Evolutionary conservation across 768 basidiomycete genomes (phyloP).

Genomic region (Ramaria sp.): DNA sequence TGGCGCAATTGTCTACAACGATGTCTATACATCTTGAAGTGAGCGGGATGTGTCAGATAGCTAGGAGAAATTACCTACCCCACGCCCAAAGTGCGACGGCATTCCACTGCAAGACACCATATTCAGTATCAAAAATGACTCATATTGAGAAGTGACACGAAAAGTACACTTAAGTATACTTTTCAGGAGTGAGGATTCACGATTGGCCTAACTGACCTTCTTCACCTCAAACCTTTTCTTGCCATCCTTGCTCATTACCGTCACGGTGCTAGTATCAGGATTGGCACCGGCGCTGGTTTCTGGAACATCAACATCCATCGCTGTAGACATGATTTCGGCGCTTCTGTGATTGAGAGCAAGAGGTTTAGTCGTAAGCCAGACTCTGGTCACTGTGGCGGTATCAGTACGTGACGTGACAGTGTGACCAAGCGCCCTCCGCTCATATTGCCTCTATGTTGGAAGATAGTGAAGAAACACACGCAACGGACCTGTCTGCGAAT

Average conservation of each 20-base stretch:
- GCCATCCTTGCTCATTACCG: slow-evolving; percentile 46
- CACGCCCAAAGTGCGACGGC: slow-evolving; percentile 98
- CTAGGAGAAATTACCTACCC: slow-evolving; percentile 43
- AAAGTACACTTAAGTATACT: background rate
- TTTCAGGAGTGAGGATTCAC: background rate
- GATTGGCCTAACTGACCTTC: slow-evolving; percentile 50
- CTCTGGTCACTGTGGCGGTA: slow-evolving; percentile 9
- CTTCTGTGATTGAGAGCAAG: background rate
- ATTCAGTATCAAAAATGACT: background rate
- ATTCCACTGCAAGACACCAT: slow-evolving; percentile 66
- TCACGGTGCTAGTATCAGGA: slow-evolving; percentile 30
- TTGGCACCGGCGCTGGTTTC: slow-evolving; percentile 24
- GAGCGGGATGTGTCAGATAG: background rate
- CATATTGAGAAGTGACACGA: background rate
- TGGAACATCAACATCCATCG: slow-evolving; percentile 68
- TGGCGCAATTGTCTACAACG: slow-evolving; percentile 98
- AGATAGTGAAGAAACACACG: slow-evolving; percentile 10
- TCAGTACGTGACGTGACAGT: background rate
- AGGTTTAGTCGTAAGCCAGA: background rate
- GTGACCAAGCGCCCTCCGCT: background rate
- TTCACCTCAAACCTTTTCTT: slow-evolving; percentile 96
- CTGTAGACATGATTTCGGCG: slow-evolving; percentile 33
- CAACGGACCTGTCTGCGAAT: slow-evolving; percentile 28
- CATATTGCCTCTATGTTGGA: slow-evolving; percentile 20
- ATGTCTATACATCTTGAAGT: slow-evolving; percentile 52